Percentiles rank a stretch among this genome's conserved stretches.
Evolutionary conservation across 2,329 filamentous ascomycete species (phyloP).

Genomic region (Pseudogymnoascus sp.): DNA sequence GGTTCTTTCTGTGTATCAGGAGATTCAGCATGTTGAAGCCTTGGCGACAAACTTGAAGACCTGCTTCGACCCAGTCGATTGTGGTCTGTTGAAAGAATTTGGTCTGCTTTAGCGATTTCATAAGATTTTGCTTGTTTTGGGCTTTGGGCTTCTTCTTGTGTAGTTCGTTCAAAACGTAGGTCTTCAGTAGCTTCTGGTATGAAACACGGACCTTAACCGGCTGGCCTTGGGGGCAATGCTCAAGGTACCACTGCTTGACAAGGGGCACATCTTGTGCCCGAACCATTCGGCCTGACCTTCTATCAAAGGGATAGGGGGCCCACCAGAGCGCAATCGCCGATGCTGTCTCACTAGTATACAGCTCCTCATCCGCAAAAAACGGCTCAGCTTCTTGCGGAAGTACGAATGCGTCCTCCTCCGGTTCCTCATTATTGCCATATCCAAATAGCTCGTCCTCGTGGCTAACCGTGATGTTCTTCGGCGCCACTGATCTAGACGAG

Average conservation of each 20-base stretch:
- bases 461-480: conserved; percentile 85
- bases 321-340: conserved; percentile 94
- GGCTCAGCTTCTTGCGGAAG: conserved; percentile 75
- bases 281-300: conserved; percentile 91
- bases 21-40: conserved; percentile 99
- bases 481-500: conserved; percentile 85
- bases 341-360: conserved; percentile 83
- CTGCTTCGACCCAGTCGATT: conserved; percentile 98
- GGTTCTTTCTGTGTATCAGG: conserved; percentile 94
- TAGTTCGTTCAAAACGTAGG: conserved; percentile 90
- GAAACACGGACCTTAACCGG: conserved; percentile 97
- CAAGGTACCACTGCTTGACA: conserved; percentile 97
- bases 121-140: conserved; percentile 86
- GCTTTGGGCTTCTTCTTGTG: conserved; percentile 95
- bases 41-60: conserved; percentile 94
- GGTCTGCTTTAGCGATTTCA: conserved; percentile 85
- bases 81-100: conserved; percentile 99
- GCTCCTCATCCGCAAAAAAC: conserved; percentile 81
- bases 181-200: conserved; percentile 96
- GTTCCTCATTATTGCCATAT: conserved; percentile 62
- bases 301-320: conserved; percentile 94
- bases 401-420: conserved; percentile 73
- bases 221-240: conserved; percentile 85
- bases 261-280: conserved; percentile 93
- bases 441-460: conserved; percentile 96